Evolutionary conservation across 2,329 filamentous ascomycete genomes (phyloP).

Genomic region (Pseudogymnoascus sp.): DNA sequence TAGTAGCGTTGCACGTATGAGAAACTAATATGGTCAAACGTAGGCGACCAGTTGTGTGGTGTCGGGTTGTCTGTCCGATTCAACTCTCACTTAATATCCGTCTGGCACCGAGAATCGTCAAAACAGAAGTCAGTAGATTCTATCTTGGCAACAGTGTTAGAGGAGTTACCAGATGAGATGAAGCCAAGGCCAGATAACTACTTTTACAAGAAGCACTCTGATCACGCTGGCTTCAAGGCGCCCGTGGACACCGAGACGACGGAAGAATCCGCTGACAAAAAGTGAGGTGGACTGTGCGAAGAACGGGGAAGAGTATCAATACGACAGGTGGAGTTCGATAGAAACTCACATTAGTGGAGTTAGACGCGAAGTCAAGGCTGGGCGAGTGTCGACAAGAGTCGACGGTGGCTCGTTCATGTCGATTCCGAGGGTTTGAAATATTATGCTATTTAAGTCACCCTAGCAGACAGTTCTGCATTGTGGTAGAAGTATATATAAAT

Average conservation of each 20-base stretch:
- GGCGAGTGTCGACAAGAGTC: background rate
- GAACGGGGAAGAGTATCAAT: background rate
- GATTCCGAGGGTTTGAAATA: slow-evolving; percentile 4
- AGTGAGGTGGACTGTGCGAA: background rate
- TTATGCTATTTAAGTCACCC: background rate
- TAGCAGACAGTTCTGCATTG: background rate
- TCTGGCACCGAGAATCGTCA: slow-evolving; percentile 86
- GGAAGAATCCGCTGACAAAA: slow-evolving; percentile 15
- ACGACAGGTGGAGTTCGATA: slow-evolving; percentile 20
- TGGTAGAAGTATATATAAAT: slow-evolving; percentile 5
- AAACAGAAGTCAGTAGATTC: slow-evolving; percentile 71
- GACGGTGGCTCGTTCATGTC: slow-evolving; percentile 13
- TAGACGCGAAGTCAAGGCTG: background rate
- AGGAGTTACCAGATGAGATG: slow-evolving; percentile 64
- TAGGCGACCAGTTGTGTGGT: slow-evolving; percentile 81
- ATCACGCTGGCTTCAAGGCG: slow-evolving; percentile 73
- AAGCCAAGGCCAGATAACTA: slow-evolving; percentile 63
- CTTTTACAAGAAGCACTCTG: slow-evolving; percentile 83
- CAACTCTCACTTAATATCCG: slow-evolving; percentile 77
- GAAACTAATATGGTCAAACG: background rate
- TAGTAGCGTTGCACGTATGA: too few species aligned
- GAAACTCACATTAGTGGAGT: slow-evolving; percentile 12
- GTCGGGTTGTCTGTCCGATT: slow-evolving; percentile 81
- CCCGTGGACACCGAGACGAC: slow-evolving; percentile 29
- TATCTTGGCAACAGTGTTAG: slow-evolving; percentile 64